phyloP scores from a whole-genome alignment of 306 rosid species.

The Cicer cuneatum region DNA sequence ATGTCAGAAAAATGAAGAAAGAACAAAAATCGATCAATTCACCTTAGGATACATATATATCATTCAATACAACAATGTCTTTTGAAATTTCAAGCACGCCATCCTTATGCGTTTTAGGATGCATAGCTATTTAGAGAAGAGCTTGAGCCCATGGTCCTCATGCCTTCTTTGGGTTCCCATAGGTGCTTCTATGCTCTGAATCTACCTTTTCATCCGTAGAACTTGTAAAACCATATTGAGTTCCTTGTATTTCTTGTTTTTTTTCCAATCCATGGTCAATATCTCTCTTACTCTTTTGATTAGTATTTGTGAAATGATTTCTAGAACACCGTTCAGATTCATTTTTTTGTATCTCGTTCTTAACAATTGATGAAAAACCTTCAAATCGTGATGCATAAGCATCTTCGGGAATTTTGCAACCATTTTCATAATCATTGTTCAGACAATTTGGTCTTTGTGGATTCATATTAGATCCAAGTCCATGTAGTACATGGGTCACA shows the following conservation, averaged over 20 bases:
- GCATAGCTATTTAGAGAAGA: constrained; percentile 67
- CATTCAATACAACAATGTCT: constrained; percentile 71
- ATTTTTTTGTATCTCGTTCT: constrained; percentile 43
- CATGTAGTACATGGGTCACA: constrained; percentile 93
- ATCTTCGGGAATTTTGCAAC: constrained; percentile 72
- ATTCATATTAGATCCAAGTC: constrained; percentile 96
- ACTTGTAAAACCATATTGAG: constrained; percentile 44
- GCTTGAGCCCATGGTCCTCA: constrained; percentile 95
- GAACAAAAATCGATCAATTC: constrained; percentile 3
- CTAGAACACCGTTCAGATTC: constrained; percentile 40
- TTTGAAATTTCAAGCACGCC: constrained; percentile 71
- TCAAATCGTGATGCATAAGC: constrained; percentile 81
- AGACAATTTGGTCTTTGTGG: constrained; percentile 84
- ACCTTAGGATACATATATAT: constrained; percentile 86
- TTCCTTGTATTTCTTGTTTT: constrained; percentile 67
- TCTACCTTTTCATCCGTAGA: constrained; percentile 42
- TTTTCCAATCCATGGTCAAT: constrained; percentile 53
- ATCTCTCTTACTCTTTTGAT: constrained; percentile 72
- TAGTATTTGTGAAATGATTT: constrained; percentile 40
- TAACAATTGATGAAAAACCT: constrained; percentile 68
- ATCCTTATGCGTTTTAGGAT: constrained; percentile 68
- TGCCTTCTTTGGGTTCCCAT: constrained; percentile 52
- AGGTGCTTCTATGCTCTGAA: constrained; percentile 45
- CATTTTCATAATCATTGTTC: constrained; percentile 68
- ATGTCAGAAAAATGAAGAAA: not conserved